phyloP scores from a whole-genome alignment of 306 rosid genomes.

The Casuarina glauca region DNA sequence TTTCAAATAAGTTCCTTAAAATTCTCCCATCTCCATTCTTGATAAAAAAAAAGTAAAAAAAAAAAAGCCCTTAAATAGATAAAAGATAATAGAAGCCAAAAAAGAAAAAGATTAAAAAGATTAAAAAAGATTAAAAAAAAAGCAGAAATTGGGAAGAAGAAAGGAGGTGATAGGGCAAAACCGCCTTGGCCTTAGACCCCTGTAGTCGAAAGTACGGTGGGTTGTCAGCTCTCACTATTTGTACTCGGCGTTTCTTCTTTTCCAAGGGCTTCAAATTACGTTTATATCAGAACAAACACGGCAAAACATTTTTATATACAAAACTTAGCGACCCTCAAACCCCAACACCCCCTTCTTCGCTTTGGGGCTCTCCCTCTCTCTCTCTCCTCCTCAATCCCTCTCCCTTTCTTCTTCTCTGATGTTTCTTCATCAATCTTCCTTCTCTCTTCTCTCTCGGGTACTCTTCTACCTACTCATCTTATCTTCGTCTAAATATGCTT shows the following conservation, averaged over 20 bases:
- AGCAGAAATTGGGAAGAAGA: neutral
- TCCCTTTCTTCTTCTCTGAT: slow-evolving; percentile 45
- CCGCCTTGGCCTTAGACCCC: slow-evolving; percentile 16
- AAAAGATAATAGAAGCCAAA: too few species aligned
- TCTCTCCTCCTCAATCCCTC: slow-evolving; percentile 13
- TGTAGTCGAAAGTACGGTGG: slow-evolving; percentile 31
- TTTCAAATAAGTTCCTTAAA: too few species aligned
- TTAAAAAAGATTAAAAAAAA: neutral
- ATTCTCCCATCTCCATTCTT: too few species aligned
- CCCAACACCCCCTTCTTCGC: slow-evolving; percentile 32
- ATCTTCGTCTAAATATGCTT: too few species aligned
- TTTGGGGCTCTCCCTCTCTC: slow-evolving; percentile 43
- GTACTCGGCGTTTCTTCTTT: slow-evolving; percentile 16
- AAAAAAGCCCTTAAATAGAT: too few species aligned
- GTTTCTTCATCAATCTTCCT: slow-evolving; percentile 46
- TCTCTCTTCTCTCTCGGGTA: slow-evolving; percentile 68
- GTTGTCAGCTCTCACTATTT: slow-evolving; percentile 27
- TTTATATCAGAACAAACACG: neutral
- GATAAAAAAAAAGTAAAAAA: too few species aligned
- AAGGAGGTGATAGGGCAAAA: slow-evolving; percentile 1
- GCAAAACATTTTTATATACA: slow-evolving; percentile 10
- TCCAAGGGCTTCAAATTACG: slow-evolving; percentile 28
- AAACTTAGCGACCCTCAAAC: slow-evolving; percentile 36
- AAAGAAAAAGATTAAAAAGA: too few species aligned
- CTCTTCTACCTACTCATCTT: neutral